Percentiles rank a stretch among this genome's conserved stretches.
These are phyloP conservation scores for Lipomyces lipofer DNA, from an alignment of 805 yeast species.

Conservation along the genomic window DNA sequence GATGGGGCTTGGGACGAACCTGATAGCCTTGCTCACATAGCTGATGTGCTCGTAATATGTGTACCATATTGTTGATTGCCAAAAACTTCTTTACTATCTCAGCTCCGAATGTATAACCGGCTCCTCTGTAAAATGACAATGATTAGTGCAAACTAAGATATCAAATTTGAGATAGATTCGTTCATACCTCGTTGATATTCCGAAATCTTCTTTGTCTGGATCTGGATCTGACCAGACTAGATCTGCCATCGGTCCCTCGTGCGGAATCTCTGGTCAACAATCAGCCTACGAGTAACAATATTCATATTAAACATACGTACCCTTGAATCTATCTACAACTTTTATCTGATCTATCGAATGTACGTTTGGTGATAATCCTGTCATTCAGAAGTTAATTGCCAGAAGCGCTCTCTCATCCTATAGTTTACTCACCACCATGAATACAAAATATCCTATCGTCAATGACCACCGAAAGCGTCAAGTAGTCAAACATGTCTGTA, in stretches of 20 bases:
- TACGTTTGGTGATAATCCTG: slow-evolving; percentile 77
- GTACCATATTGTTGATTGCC: slow-evolving; percentile 71
- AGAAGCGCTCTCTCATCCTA: background rate
- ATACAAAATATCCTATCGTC: slow-evolving; percentile 90
- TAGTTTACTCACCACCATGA: slow-evolving; percentile 92
- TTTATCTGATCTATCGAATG: slow-evolving; percentile 91
- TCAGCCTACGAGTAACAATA: too few relatives aligned
- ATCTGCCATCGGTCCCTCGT: slow-evolving; percentile 99
- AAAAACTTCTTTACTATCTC: slow-evolving; percentile 88
- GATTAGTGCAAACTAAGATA: background rate
- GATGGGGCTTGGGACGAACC: too few relatives aligned
- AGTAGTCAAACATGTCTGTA: slow-evolving; percentile 89
- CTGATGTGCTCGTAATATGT: slow-evolving; percentile 92
- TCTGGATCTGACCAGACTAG: slow-evolving; percentile 99
- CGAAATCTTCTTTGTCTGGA: slow-evolving; percentile 72
- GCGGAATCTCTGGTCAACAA: too few relatives aligned
- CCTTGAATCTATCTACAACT: slow-evolving; percentile 86
- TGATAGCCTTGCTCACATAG: slow-evolving; percentile 96
- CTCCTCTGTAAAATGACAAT: slow-evolving; percentile 76
- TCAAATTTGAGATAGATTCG: background rate
- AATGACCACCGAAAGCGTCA: slow-evolving; percentile 85
- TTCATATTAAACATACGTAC: too few relatives aligned
- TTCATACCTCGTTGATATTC: slow-evolving; percentile 62
- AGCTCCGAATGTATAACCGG: slow-evolving; percentile 93
- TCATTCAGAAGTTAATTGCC: too few relatives aligned